A percentile compares a stretch with the other conserved stretches of the same genome.
Evolutionary conservation across 2,329 filamentous ascomycete species (phyloP).

Genomic region (Aureobasidium sp.): DNA sequence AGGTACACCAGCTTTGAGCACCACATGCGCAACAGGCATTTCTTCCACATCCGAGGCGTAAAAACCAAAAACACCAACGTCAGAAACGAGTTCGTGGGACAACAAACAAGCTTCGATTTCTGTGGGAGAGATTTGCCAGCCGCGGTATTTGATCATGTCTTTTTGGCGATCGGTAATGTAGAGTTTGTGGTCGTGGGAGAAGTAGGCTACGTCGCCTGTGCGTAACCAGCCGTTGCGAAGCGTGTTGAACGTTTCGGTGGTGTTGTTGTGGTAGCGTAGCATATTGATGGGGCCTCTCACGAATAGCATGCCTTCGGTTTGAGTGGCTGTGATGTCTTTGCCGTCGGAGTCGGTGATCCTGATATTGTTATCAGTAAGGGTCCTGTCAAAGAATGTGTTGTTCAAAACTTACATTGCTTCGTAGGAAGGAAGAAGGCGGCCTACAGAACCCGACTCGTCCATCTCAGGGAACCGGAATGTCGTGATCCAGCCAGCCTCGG

Average conservation of each 20-base stretch:
- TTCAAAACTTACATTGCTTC: slow-evolving; percentile 20
- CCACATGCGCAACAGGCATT: slow-evolving; percentile 17
- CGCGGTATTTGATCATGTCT: slow-evolving; percentile 28
- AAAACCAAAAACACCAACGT: slow-evolving; percentile 20
- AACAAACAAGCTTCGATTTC: slow-evolving; percentile 25
- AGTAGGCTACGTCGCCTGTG: slow-evolving; percentile 33
- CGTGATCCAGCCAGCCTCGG: slow-evolving; percentile 39
- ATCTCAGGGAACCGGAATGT: slow-evolving; percentile 32
- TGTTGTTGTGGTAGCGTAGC: slow-evolving; percentile 26
- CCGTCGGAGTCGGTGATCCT: slow-evolving; percentile 19
- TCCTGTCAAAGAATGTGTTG: background rate
- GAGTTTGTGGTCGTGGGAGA: slow-evolving; percentile 20
- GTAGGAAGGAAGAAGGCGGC: slow-evolving; percentile 33
- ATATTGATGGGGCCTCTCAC: slow-evolving; percentile 35
- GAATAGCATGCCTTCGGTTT: slow-evolving; percentile 32
- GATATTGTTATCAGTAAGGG: slow-evolving; percentile 12
- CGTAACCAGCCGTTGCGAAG: slow-evolving; percentile 18
- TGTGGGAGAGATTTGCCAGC: slow-evolving; percentile 26
- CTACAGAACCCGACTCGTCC: slow-evolving; percentile 40
- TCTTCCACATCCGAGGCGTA: background rate
- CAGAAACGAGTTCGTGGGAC: slow-evolving; percentile 17
- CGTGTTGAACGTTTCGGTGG: slow-evolving; percentile 15
- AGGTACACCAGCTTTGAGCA: background rate
- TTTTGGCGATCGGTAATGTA: slow-evolving; percentile 24
- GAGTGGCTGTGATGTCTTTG: slow-evolving; percentile 26